Evolutionary conservation across 2,329 filamentous ascomycete genomes (phyloP), one percentile per base, ranked within the genome.

Genomic region (Hymenoscyphus repandus): DNA sequence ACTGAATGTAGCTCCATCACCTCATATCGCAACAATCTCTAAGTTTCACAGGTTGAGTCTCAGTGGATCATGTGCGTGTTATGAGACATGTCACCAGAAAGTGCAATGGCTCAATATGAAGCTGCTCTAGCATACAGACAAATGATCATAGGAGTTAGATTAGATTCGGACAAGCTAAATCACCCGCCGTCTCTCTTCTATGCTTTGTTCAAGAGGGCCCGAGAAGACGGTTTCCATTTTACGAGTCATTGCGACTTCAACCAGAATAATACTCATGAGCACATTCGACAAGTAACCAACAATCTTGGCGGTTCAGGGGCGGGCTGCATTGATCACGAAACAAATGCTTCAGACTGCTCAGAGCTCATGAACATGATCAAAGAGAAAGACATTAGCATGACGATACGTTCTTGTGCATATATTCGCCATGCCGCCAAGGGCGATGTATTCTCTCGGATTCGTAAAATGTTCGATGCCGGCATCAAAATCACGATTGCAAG

Each of bases 391-490:
- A 79, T 80, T n/a, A 63, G 90, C 61, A 68, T 90, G 55, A 86
- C 84, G 0, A 74, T 88, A 18, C 90, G 86, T 62, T 87, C 87
- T 1, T 65, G 86, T 56, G 86, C 82, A 55, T 90, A 91, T 67
- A 77, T 89, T 17, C 72, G 76, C 57, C 60, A 57, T 22, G 66
- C 70, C 36, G 58, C 67, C 18, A 68, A 69, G 2, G 69, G 69
- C 0, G 65, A 67, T 18, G 54, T 74, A 1, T 74, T 74, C 48
- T 64, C 67, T 0, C 70, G 71, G 42, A 70, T 75, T 31, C 63
- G 68, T 18, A 65, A 55, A 37, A 56, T 74, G 6, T 69, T 66
- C 50, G 69, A 74, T 43, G 64, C 60, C 1, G 72, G 72, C 0
- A 67, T 75, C 37, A 70, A 69, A 45, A 57, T 74, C 17, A 69